A percentile compares a stretch with the other conserved stretches of the same genome.
phyloP scores from a whole-genome alignment of 2,329 filamentous ascomycete species.

The Cladorrhinum sp. region DNA sequence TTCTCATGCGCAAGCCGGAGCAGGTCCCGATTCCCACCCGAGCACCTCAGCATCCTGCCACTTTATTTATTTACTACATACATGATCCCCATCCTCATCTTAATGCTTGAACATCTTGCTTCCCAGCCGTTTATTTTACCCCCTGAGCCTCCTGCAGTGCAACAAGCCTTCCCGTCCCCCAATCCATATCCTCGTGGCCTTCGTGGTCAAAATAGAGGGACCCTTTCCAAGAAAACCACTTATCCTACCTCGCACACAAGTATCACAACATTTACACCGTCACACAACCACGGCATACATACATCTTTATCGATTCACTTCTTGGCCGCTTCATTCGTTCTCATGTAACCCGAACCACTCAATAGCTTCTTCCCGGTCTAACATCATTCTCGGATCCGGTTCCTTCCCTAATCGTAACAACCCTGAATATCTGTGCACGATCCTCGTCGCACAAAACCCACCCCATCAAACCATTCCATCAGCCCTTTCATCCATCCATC shows the following conservation, averaged over 20 bases:
- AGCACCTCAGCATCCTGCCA: neutral
- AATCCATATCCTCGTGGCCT: too few relatives aligned
- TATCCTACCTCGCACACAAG: neutral
- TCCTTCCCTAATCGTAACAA: neutral
- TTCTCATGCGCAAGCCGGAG: too few relatives aligned
- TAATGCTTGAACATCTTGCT: neutral
- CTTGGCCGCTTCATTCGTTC: neutral
- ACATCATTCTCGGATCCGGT: neutral
- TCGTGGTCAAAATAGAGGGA: neutral
- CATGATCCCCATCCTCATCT: neutral
- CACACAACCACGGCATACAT: neutral
- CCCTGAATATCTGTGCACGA: too few relatives aligned
- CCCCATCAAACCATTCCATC: too few relatives aligned
- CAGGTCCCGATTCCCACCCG: too few relatives aligned
- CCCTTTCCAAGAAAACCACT: neutral
- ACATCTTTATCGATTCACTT: neutral
- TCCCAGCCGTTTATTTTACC: neutral
- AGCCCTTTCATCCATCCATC: too few relatives aligned
- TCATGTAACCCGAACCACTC: neutral
- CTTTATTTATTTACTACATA: neutral
- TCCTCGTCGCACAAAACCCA: too few relatives aligned
- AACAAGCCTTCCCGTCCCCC: too few relatives aligned
- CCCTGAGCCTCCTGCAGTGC: neutral
- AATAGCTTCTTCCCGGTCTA: neutral
- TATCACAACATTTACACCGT: neutral